Base-by-base conservation (phyloP, 1,139 yeast genomes). In the Candida tetrigidarum region DNA sequence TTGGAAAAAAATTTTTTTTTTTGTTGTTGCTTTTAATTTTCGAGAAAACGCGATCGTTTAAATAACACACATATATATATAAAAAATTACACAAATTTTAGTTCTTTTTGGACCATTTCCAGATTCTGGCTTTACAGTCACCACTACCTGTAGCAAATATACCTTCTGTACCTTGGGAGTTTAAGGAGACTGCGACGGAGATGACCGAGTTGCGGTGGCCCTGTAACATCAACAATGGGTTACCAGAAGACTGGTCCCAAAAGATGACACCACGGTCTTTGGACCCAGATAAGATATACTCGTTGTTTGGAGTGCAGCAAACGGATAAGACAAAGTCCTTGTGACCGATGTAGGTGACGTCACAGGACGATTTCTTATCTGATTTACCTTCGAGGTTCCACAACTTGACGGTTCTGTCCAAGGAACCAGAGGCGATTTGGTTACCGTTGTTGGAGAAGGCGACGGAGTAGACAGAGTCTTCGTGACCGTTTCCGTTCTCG, bases 121-220 rank as follows among this genome's bases (percentile, higher is more conserved):
- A 93, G 61, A 93, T 87, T 70, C 97, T 81, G 35, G 98, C 98
- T 66, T 92, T 89, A 67, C 97, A 92, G 69, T 93, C 99, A 63
- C 99, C 99, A 66, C 92, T 83, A 50, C 99, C 99, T 14, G 98
- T 92, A 44, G 98, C 99, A 75, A 93, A 93, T 55, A 90, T 83
- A 34, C 80, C 79, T 56, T 88, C 91, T 44, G 80, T 74, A 47
- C 85, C 86, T 50, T 78, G 78, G 36, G 90, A 86, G 60, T 83
- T 84, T 50, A 85, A 80, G 37, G 93, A 84, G 16, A 93, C 97
- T 37, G 96, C 93, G 34, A 93, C 98, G 43, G 96, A 85, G 54
- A 93, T 93, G 42, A 93, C 99, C 19, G 96, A 88, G 71, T 93
- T 93, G 65, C 96, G 84, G 68, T 93, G 99, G 28, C 99, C 98